phyloP scores from a whole-genome alignment of 805 yeast species.

The Yarrowia osloensis region DNA sequence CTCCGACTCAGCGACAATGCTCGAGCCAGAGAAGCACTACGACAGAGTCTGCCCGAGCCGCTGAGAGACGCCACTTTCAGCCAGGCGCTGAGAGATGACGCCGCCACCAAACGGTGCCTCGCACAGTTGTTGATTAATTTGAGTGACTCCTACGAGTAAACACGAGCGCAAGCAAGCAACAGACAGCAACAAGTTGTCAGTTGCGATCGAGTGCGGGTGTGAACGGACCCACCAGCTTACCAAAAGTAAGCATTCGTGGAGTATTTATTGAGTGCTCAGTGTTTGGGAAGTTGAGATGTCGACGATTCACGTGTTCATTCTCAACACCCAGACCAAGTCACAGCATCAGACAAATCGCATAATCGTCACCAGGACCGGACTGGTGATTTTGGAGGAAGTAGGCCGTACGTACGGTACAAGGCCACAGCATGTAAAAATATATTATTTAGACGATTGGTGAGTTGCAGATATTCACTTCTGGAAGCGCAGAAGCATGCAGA shows the following conservation, averaged over 20 bases:
- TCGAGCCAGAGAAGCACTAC: constrained; percentile 85
- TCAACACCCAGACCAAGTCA: too few species aligned
- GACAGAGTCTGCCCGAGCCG: constrained; percentile 82
- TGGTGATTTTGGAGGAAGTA: not conserved
- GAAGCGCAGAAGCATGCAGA: too few species aligned
- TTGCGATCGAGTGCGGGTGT: not conserved
- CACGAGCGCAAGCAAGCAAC: not conserved
- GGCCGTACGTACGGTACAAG: not conserved
- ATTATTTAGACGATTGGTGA: not conserved
- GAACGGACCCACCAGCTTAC: not conserved
- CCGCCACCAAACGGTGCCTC: constrained; percentile 82
- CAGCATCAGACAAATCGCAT: not conserved
- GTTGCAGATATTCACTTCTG: too few species aligned
- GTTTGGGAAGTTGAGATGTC: too few species aligned
- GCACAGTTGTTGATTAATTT: constrained; percentile 76
- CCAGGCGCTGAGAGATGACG: constrained; percentile 76
- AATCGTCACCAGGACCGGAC: not conserved
- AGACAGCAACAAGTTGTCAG: not conserved
- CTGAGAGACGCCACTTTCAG: constrained; percentile 85
- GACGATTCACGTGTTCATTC: too few species aligned
- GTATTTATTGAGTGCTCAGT: too few species aligned
- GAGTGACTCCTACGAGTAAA: constrained; percentile 45
- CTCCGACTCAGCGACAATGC: constrained; percentile 84
- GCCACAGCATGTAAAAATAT: constrained; percentile 6
- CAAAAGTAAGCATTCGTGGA: not conserved